These are phyloP conservation scores for Venustampulla echinocandica DNA, from an alignment of 495 filamentous ascomycete species.

Conservation along the genomic window DNA sequence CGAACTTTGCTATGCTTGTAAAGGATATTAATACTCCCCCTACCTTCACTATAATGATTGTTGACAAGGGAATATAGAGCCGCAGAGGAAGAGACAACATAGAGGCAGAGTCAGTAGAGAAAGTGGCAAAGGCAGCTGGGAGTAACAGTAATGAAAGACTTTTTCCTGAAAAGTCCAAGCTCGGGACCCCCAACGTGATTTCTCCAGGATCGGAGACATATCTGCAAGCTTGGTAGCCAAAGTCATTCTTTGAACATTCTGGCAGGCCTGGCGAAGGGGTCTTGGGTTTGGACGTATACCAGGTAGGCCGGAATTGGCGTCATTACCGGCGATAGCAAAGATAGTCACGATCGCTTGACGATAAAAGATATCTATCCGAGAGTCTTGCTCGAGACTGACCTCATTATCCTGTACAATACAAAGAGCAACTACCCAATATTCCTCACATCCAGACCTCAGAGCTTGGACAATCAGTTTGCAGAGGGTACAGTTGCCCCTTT, in stretches of 20 bases:
- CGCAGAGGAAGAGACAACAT: too few relatives aligned
- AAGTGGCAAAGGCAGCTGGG: too few relatives aligned
- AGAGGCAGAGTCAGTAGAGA: too few relatives aligned
- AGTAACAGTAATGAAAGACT: too few relatives aligned
- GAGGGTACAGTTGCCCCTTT: background rate
- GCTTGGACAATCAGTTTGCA: constrained; percentile 2
- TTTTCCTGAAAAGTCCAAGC: constrained; percentile 2
- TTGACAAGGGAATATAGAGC: too few relatives aligned
- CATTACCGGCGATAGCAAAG: constrained; percentile 1
- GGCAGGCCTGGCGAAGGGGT: background rate
- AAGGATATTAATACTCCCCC: too few relatives aligned
- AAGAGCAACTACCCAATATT: constrained; percentile 7
- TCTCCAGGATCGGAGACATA: background rate
- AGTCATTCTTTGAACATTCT: background rate
- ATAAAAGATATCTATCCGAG: constrained; percentile 3
- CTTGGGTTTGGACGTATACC: constrained; percentile 2
- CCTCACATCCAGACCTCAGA: background rate
- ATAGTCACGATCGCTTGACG: background rate
- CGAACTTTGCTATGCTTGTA: background rate
- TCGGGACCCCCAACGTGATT: background rate
- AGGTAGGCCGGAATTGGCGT: constrained; percentile 1
- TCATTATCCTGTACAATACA: constrained; percentile 19
- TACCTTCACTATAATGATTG: too few relatives aligned
- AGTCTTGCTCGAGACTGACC: background rate
- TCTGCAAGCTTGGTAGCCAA: background rate